These are phyloP conservation scores for Ganoderma meredithae DNA, from an alignment of 1,284 basidiomycete species.

Conservation along the genomic window DNA sequence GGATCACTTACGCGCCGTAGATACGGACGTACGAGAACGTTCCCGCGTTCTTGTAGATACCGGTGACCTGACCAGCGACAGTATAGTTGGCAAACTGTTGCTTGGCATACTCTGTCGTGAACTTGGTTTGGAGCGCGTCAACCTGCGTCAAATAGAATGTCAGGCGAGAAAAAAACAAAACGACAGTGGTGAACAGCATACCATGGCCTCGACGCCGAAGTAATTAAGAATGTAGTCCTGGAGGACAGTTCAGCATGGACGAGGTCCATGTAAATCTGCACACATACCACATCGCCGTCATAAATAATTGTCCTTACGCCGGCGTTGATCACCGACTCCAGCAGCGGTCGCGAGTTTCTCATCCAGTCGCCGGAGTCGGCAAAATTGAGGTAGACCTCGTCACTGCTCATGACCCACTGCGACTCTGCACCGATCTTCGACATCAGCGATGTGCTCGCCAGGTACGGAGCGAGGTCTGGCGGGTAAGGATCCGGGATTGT, in stretches of 20 bases:
- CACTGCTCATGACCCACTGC: constrained; percentile 54
- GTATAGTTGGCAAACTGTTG: constrained; percentile 57
- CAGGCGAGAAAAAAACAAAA: background rate
- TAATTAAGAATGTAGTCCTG: constrained; percentile 67
- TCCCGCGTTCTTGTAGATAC: constrained; percentile 66
- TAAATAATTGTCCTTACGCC: constrained; percentile 62
- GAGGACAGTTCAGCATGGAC: constrained; percentile 29
- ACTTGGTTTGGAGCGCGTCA: constrained; percentile 32
- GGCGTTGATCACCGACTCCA: constrained; percentile 66
- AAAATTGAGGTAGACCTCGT: constrained; percentile 61
- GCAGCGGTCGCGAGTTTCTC: constrained; percentile 59
- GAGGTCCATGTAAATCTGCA: background rate
- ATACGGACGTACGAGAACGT: constrained; percentile 67
- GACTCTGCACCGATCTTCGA: constrained; percentile 58
- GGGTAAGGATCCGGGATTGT: constrained; percentile 63
- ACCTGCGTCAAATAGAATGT: constrained; percentile 27
- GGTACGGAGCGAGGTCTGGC: constrained; percentile 53
- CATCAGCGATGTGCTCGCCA: constrained; percentile 45
- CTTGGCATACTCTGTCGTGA: constrained; percentile 42
- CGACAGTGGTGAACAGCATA: constrained; percentile 32
- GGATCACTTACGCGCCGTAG: constrained; percentile 39
- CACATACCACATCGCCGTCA: constrained; percentile 61
- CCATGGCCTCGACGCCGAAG: constrained; percentile 68
- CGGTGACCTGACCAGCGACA: constrained; percentile 57
- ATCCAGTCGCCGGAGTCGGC: constrained; percentile 70